Percentiles rank a stretch among this genome's conserved stretches.
Evolutionary conservation across 106 monocot species (phyloP).

Genomic region (Dioscorea dumetorum): DNA sequence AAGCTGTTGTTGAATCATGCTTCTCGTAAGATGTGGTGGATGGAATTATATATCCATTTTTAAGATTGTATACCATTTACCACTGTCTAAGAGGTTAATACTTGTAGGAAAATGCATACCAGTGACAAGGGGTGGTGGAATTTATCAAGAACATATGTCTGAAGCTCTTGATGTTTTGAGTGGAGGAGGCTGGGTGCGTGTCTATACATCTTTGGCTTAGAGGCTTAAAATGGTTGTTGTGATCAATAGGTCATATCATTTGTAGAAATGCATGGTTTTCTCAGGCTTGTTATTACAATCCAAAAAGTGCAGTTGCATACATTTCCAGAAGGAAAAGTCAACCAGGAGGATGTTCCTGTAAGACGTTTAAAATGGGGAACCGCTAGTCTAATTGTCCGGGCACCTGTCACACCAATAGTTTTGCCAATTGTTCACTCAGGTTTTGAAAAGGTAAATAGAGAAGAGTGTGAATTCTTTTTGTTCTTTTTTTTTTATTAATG

Average conservation of each 20-base stretch:
- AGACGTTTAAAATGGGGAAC: conserved; percentile 94
- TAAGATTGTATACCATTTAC: too few species aligned
- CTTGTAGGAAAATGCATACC: conserved; percentile 95
- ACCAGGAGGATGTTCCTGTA: conserved; percentile 66
- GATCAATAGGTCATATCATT: background rate
- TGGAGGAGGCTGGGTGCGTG: conserved; percentile 79
- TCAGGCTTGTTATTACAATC: conserved; percentile 7
- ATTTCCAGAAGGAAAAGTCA: conserved; percentile 96
- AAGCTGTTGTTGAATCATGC: too few species aligned
- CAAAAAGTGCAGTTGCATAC: conserved; percentile 67
- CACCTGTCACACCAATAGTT: conserved; percentile 73
- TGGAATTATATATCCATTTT: too few species aligned
- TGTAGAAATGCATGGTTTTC: conserved; percentile 1
- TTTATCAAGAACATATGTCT: conserved; percentile 89
- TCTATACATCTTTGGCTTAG: background rate
- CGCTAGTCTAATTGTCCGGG: conserved; percentile 90
- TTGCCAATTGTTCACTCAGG: conserved; percentile 86
- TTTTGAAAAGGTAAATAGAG: conserved; percentile 78
- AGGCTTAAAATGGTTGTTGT: too few species aligned
- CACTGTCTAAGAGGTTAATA: conserved; percentile 18
- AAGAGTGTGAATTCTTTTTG: background rate
- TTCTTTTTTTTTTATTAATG: background rate
- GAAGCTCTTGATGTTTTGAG: conserved; percentile 75
- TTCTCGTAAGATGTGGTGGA: too few species aligned
- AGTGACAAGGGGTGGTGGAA: conserved; percentile 84